phyloP scores from a whole-genome alignment of 1,284 basidiomycete genomes.

The Apiotrichum porosum region DNA sequence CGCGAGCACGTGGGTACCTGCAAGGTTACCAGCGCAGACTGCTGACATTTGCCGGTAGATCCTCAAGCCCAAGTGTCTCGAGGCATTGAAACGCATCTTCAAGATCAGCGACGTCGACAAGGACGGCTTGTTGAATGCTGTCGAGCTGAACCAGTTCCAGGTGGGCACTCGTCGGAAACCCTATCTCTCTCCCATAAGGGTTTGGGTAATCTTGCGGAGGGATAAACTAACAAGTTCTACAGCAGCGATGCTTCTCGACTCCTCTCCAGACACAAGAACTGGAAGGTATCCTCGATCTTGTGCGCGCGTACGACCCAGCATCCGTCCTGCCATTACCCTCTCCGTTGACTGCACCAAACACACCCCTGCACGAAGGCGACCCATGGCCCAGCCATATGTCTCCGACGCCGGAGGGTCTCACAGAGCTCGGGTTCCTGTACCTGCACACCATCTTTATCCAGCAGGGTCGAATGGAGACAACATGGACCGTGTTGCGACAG shows the following conservation, averaged over 20 bases:
- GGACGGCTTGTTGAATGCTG: slow-evolving; percentile 82
- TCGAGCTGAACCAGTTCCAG: slow-evolving; percentile 95
- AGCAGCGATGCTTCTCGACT: slow-evolving; percentile 92
- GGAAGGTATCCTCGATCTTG: slow-evolving; percentile 83
- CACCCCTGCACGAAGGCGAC: background rate
- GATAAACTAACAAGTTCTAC: slow-evolving; percentile 5
- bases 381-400: slow-evolving; percentile 11
- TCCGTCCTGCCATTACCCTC: slow-evolving; percentile 40
- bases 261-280: slow-evolving; percentile 89
- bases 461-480: slow-evolving; percentile 91
- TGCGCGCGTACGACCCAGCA: slow-evolving; percentile 60
- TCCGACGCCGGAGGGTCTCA: slow-evolving; percentile 60
- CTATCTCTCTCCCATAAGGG: too few species aligned
- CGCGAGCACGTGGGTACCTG: slow-evolving; percentile 69
- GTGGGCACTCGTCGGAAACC: slow-evolving; percentile 48
- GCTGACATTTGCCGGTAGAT: slow-evolving; percentile 7
- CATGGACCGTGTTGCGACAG: slow-evolving; percentile 91
- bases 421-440: slow-evolving; percentile 88
- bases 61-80: slow-evolving; percentile 85
- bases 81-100: slow-evolving; percentile 88
- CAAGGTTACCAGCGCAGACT: background rate
- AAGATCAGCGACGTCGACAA: slow-evolving; percentile 93
- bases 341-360: background rate
- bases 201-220: too few species aligned
- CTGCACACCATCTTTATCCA: slow-evolving; percentile 97